Percentiles rank a stretch among this genome's conserved stretches.
These are phyloP conservation scores for Trypanosoma grayi DNA, from an alignment of 208 protist genomes.

Conservation along the genomic window DNA sequence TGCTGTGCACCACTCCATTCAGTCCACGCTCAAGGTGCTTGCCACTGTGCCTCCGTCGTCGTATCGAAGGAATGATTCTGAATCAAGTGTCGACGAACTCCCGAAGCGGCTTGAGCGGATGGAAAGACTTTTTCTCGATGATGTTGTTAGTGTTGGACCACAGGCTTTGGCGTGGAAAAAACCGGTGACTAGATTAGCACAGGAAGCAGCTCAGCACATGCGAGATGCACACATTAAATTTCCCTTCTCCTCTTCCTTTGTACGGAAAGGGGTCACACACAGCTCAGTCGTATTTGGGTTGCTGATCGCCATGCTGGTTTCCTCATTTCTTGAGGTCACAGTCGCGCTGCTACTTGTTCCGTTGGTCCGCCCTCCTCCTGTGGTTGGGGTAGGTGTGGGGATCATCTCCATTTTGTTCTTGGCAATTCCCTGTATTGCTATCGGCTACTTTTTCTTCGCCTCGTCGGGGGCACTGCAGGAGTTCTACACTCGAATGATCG, in stretches of 20 bases:
- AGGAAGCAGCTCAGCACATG: conserved; percentile 72
- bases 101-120: conserved; percentile 66
- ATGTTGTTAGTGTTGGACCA: conserved; percentile 63
- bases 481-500: conserved; percentile 50
- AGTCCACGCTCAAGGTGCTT: conserved; percentile 53
- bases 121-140: conserved; percentile 62
- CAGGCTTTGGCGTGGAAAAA: conserved; percentile 75
- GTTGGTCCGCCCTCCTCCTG: conserved; percentile 33
- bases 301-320: conserved; percentile 44
- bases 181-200: conserved; percentile 57
- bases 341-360: conserved; percentile 54
- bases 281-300: conserved; percentile 38
- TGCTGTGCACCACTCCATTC: conserved; percentile 59
- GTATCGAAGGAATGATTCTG: conserved; percentile 30
- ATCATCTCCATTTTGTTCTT: conserved; percentile 48
- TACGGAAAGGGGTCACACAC: conserved; percentile 49
- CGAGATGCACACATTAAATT: conserved; percentile 53
- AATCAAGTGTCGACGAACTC: conserved; percentile 41
- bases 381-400: conserved; percentile 45
- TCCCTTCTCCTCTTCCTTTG: conserved; percentile 37
- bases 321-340: conserved; percentile 43
- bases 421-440: conserved; percentile 23
- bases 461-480: conserved; percentile 43
- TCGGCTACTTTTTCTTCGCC: conserved; percentile 45
- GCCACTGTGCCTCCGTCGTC: conserved; percentile 34